Conservation (phyloP, 2,329 filamentous ascomycete genomes). For the Teratosphaeria gauchensis region DNA sequence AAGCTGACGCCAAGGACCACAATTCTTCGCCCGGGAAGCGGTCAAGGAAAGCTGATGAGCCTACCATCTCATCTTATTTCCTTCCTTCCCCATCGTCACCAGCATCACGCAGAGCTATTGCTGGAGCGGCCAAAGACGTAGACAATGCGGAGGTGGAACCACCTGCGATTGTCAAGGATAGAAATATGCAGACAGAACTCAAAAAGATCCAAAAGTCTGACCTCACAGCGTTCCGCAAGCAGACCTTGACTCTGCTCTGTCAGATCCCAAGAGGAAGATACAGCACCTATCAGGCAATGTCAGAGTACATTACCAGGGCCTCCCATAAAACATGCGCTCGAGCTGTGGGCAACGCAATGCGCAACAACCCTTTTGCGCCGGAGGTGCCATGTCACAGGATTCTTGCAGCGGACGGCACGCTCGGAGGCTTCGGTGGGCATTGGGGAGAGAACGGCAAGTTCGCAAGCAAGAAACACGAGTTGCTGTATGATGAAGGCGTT, state of each 20-base stretch:
- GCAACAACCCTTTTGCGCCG: slow-evolving; percentile 34
- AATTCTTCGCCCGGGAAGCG: slow-evolving; percentile 12
- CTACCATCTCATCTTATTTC: slow-evolving; percentile 23
- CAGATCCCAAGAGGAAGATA: slow-evolving; percentile 27
- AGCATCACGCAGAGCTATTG: not conserved
- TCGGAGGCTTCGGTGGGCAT: slow-evolving; percentile 44
- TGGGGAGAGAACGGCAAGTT: slow-evolving; percentile 39
- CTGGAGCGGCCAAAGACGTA: not conserved
- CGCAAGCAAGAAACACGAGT: slow-evolving; percentile 31
- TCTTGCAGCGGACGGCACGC: slow-evolving; percentile 24
- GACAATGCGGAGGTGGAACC: not conserved
- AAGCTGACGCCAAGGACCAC: not conserved
- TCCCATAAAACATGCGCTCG: slow-evolving; percentile 28
- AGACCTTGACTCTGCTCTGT: slow-evolving; percentile 25
- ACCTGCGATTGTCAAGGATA: not conserved
- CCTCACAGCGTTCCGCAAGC: slow-evolving; percentile 41
- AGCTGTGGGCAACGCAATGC: slow-evolving; percentile 32
- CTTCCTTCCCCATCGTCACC: slow-evolving; percentile 15
- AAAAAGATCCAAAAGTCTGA: slow-evolving; percentile 34
- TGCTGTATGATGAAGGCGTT: slow-evolving; percentile 36
- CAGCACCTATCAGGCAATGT: slow-evolving; percentile 28
- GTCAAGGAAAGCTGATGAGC: slow-evolving; percentile 4
- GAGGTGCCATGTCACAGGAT: slow-evolving; percentile 35
- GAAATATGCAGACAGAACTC: slow-evolving; percentile 20
- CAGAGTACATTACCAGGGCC: slow-evolving; percentile 22